Percentiles rank a stretch among this genome's conserved stretches.
phyloP scores from a whole-genome alignment of 352 stramenopile species.

The Globisporangium abappressorium region DNA sequence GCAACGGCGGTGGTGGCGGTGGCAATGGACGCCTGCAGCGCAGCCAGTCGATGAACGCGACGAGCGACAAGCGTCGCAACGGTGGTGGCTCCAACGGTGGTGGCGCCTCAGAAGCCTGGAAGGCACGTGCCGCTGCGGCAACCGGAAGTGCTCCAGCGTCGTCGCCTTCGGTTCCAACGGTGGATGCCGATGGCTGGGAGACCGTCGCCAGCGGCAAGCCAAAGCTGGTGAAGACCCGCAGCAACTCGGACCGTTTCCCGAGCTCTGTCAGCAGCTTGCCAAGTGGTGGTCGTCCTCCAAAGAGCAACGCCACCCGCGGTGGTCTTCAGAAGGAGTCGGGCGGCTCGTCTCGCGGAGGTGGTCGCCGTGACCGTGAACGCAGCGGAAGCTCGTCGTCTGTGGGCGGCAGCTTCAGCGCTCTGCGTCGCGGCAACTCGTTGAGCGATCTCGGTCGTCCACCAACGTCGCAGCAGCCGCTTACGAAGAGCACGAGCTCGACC shows the following conservation, averaged over 20 bases:
- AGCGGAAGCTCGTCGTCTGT: conserved; percentile 53
- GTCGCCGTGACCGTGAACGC: conserved; percentile 45
- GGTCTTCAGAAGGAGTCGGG: conserved; percentile 25
- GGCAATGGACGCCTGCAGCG: conserved; percentile 45
- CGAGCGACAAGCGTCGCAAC: conserved; percentile 42
- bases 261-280: conserved; percentile 20
- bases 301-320: conserved; percentile 21
- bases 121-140: conserved; percentile 34
- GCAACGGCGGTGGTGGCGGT: conserved; percentile 19
- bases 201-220: conserved; percentile 50
- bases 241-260: conserved; percentile 52
- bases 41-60: conserved; percentile 58
- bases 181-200: conserved; percentile 72
- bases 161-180: conserved; percentile 18
- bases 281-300: conserved; percentile 29
- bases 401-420: conserved; percentile 12
- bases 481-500: conserved; percentile 8
- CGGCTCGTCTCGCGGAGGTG: conserved; percentile 13
- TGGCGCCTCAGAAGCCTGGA: conserved; percentile 58
- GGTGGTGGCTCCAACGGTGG: conserved; percentile 20
- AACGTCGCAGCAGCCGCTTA: conserved; percentile 28
- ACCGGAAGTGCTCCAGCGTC: conserved; percentile 2
- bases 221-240: conserved; percentile 65
- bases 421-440: conserved; percentile 19
- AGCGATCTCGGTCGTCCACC: conserved; percentile 33